Base-by-base conservation (phyloP, 225 moss, liverwort and hornwort genomes). In the Physcomitrellopsis africana region DNA sequence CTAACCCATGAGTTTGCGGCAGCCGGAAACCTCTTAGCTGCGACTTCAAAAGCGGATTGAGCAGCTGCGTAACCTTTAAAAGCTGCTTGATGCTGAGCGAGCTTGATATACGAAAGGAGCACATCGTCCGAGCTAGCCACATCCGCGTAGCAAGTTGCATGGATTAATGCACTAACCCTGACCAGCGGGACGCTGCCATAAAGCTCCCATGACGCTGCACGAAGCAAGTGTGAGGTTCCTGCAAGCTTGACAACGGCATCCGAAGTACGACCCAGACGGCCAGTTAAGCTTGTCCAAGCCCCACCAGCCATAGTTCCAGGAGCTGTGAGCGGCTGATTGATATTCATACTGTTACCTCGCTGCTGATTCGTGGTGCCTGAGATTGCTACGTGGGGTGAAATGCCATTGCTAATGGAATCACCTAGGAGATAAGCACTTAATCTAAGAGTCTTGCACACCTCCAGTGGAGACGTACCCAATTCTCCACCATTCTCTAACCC, bases 201-300 rank as follows among this genome's bases (percentile, higher is more conserved):
- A 59, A 91, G 91, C 70, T 97, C 96, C 96, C 96, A 97, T 2
- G 94, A 97, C 7, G 88, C 81, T 44, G 94, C 94, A 57, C 94
- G 87, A 11, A 97, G 81, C 77, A 97, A 83, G 67, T 94, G 92
- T 8, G 94, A 88, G 44, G 90, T 91, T 58, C 96, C 94, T 71
- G 92, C 96, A 22, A 94, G 86, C 76, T 93, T 97, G 0, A 89
- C 73, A 32, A 97, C 84, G 9, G 94, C 76, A 59, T 84, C 81
- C 16, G 91, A 84, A 26, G 89, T 67, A 54, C 82, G 83, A 53
- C 92, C 94, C 72, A 91, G 77, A 29, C 86, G 89, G 43, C 89
- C 86, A 46, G 79, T 77, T 19, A 81, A 80, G 74, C 83, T 94
- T 51, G 85, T 83, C 94, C 94, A 92, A 56, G 83, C 85, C 75